Evolutionary conservation across 176 grass and related monocot genomes (phyloP).

Genomic region (Oryza glaberrima): DNA sequence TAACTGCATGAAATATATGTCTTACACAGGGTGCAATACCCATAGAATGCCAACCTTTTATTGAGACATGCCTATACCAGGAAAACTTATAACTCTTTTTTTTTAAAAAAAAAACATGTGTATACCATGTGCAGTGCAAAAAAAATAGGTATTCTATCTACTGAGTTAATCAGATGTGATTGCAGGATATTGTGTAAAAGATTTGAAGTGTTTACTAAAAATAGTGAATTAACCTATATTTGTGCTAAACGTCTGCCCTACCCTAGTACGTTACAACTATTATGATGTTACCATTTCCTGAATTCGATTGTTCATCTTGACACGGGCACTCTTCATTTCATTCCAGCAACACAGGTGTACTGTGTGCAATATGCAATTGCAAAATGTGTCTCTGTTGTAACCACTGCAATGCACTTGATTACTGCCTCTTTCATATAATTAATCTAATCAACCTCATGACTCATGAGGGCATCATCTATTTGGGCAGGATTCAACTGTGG

Average conservation of each 20-base stretch:
- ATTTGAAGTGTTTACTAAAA: conserved; percentile 11
- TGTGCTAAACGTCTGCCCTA: neutral
- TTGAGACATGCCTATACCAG: neutral
- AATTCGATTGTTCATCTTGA: conserved; percentile 23
- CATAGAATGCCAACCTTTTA: neutral
- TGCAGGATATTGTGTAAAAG: neutral
- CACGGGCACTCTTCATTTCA: neutral
- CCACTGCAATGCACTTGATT: neutral
- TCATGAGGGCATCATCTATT: conserved; percentile 20
- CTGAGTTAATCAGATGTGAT: conserved; percentile 17
- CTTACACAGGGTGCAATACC: neutral
- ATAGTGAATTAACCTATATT: neutral
- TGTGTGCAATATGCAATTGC: conserved; percentile 8
- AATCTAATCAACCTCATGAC: conserved; percentile 1
- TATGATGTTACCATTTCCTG: neutral
- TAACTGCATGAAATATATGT: conserved; percentile 8
- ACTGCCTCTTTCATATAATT: conserved; percentile 1
- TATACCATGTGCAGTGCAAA: neutral
- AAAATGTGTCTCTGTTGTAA: conserved; percentile 3
- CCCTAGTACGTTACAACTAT: neutral
- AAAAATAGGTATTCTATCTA: neutral
- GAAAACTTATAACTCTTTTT: neutral
- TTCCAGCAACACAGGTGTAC: neutral
- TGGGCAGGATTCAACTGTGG: conserved; percentile 88
- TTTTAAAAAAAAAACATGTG: neutral